A percentile compares a stretch with the other conserved stretches of the same genome.
These are phyloP conservation scores for Arabis hirsuta DNA, from an alignment of 345 rosid genomes.

Conservation along the genomic window DNA sequence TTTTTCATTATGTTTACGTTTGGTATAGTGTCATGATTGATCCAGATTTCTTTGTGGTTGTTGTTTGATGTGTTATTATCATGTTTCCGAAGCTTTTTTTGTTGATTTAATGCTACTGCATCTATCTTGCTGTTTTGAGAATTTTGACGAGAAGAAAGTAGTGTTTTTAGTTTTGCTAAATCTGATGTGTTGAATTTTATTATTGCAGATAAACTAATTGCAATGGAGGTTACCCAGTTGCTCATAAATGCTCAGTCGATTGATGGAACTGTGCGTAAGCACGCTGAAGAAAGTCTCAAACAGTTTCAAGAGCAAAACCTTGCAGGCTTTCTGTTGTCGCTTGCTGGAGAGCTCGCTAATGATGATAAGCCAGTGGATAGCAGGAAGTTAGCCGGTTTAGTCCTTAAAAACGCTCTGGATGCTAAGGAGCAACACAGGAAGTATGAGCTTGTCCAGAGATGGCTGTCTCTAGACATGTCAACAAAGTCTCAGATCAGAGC, in stretches of 20 bases:
- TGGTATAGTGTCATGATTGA: neutral
- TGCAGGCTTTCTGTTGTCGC: constrained; percentile 62
- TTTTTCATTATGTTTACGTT: neutral
- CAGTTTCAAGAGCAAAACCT: constrained; percentile 77
- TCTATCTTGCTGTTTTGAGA: neutral
- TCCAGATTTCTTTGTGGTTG: neutral
- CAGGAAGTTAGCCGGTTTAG: constrained; percentile 73
- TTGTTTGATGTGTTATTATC: neutral
- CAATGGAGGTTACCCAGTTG: constrained; percentile 70
- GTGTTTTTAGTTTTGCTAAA: neutral
- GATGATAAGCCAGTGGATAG: constrained; percentile 80
- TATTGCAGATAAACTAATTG: constrained; percentile 38
- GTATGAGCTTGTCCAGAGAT: constrained; percentile 73
- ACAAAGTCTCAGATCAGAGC: constrained; percentile 66
- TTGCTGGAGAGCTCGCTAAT: constrained; percentile 65
- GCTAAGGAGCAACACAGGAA: constrained; percentile 80
- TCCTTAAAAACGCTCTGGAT: constrained; percentile 70
- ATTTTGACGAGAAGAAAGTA: neutral
- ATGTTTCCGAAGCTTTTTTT: neutral
- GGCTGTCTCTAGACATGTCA: constrained; percentile 62
- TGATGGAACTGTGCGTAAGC: constrained; percentile 68
- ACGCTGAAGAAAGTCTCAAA: constrained; percentile 71
- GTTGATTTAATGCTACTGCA: too few species aligned
- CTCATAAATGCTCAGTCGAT: constrained; percentile 77
- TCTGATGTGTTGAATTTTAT: constrained; percentile 3